A percentile compares a stretch with the other conserved stretches of the same genome.
phyloP scores from a whole-genome alignment of 331 rosid genomes.

The Rosa hybrid region DNA sequence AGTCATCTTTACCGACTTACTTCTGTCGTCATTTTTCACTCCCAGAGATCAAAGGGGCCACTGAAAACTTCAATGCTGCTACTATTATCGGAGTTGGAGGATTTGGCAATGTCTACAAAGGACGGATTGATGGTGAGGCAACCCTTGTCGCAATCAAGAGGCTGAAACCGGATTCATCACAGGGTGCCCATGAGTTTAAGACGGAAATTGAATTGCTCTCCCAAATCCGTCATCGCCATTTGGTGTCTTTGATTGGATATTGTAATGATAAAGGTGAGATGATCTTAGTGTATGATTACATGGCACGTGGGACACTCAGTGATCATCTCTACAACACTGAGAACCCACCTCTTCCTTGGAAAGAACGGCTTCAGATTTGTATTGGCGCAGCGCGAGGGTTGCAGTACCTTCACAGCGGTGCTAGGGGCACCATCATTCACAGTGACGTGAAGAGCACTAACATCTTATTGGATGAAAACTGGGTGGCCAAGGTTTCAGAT shows the following conservation, averaged over 20 bases:
- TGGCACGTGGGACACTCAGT: background rate
- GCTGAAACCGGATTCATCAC: constrained; percentile 23
- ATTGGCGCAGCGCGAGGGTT: constrained; percentile 41
- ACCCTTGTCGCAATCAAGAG: constrained; percentile 24
- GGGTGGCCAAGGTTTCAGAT: constrained; percentile 31
- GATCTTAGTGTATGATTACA: constrained; percentile 41
- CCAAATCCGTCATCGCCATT: constrained; percentile 19
- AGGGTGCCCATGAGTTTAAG: constrained; percentile 27
- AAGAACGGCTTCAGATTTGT: constrained; percentile 41
- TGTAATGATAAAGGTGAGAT: constrained; percentile 35
- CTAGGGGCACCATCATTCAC: constrained; percentile 42
- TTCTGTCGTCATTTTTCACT: constrained; percentile 27
- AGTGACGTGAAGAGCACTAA: constrained; percentile 51
- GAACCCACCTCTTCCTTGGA: constrained; percentile 13
- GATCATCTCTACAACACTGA: background rate
- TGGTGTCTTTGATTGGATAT: constrained; percentile 41
- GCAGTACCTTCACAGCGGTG: constrained; percentile 38
- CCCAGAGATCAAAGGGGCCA: constrained; percentile 11
- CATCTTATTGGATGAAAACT: constrained; percentile 14
- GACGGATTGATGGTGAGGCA: background rate
- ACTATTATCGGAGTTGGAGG: background rate
- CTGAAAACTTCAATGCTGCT: background rate
- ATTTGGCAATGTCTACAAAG: background rate
- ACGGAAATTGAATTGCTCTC: constrained; percentile 29
- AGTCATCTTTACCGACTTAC: constrained; percentile 15